Conservation (phyloP, 441 rosid genomes). For the Biscutella laevigata region DNA sequence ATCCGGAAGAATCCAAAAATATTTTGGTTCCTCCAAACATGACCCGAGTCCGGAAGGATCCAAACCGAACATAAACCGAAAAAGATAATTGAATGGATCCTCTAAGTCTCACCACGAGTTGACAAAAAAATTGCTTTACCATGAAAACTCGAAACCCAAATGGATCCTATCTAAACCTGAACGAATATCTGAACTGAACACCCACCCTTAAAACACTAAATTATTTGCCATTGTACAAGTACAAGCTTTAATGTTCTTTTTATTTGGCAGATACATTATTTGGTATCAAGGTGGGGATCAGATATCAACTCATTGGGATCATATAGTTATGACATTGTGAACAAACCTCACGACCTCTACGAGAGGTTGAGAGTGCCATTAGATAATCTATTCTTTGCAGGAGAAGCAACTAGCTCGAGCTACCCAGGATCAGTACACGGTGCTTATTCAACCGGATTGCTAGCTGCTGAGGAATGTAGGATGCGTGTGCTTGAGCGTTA, state of each 20-base stretch:
- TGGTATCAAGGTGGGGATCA: conserved; percentile 89
- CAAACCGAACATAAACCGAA: no score
- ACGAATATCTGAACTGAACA: no score
- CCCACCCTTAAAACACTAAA: no score
- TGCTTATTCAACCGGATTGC: conserved; percentile 74
- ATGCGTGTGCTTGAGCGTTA: conserved; percentile 89
- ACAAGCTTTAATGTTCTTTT: background rate
- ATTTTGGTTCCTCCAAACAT: no score
- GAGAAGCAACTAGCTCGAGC: conserved; percentile 82
- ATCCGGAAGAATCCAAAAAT: no score
- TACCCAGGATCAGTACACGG: conserved; percentile 90
- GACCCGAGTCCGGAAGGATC: no score
- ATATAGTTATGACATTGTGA: conserved; percentile 82
- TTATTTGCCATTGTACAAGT: background rate
- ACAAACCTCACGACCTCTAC: conserved; percentile 77
- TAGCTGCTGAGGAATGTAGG: conserved; percentile 90
- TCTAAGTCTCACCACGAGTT: no score
- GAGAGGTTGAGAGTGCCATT: conserved; percentile 79
- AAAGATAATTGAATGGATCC: no score
- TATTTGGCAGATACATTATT: conserved; percentile 57
- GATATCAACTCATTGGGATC: conserved; percentile 84
- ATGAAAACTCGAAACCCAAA: no score
- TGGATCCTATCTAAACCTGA: no score
- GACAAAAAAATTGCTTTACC: no score
- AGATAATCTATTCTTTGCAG: conserved; percentile 93